Conservation (phyloP, 2,329 filamentous ascomycete genomes). For the Chalaropsis thielavioides region DNA sequence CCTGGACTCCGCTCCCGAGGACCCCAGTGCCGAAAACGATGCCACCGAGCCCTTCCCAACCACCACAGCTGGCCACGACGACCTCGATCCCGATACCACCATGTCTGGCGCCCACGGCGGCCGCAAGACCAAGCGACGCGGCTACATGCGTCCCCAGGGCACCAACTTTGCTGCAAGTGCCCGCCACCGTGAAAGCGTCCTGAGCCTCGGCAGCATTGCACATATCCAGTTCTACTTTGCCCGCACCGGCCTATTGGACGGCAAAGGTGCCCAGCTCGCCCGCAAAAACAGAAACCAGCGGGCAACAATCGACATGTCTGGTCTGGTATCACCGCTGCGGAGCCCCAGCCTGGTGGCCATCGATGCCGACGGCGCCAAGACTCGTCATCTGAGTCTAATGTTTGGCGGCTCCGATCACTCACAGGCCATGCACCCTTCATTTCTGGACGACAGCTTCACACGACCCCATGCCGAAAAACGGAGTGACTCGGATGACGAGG, state of each 20-base stretch:
- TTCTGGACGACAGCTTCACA: background rate
- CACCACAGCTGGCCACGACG: conserved; percentile 35
- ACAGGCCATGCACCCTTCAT: conserved; percentile 26
- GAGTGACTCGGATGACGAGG: conserved; percentile 22
- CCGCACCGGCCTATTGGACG: conserved; percentile 79
- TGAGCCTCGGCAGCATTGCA: conserved; percentile 90
- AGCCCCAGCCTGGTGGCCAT: conserved; percentile 26
- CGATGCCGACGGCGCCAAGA: conserved; percentile 36
- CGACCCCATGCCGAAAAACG: background rate
- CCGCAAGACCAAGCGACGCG: conserved; percentile 37
- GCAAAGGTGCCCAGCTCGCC: conserved; percentile 75
- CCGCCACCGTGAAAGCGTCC: conserved; percentile 78
- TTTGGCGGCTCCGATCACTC: conserved; percentile 30
- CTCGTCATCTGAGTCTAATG: conserved; percentile 16
- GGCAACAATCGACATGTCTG: conserved; percentile 43
- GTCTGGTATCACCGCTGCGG: conserved; percentile 28
- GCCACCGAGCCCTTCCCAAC: conserved; percentile 21
- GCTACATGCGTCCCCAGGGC: conserved; percentile 75
- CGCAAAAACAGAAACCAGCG: conserved; percentile 52
- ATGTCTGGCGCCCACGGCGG: conserved; percentile 1
- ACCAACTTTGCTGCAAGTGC: conserved; percentile 86
- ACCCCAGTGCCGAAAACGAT: background rate
- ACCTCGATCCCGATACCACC: conserved; percentile 21
- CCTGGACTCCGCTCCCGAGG: background rate
- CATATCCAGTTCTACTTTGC: conserved; percentile 98